Percentiles rank a stretch among this genome's conserved stretches.
Conservation (phyloP, 202 grass and related monocot species). For the Cymbopogon flexuosus region DNA sequence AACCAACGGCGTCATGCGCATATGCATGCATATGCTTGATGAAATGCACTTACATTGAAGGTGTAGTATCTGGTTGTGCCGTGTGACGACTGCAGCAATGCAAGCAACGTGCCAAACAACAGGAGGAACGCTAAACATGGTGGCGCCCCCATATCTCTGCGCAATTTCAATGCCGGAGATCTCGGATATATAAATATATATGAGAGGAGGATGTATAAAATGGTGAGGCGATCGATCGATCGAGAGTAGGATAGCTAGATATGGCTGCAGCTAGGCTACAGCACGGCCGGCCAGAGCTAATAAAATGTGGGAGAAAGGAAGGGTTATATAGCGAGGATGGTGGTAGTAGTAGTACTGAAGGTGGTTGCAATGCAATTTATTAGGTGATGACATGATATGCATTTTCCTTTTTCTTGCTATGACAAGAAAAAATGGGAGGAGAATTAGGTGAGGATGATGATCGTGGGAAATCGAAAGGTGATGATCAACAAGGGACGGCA, state of each 20-base stretch:
- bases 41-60: conserved; percentile 45
- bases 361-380: conserved; percentile 35
- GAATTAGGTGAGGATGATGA: conserved; percentile 37
- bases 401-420: background rate
- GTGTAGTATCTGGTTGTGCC: conserved; percentile 62
- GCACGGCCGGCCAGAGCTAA: background rate
- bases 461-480: background rate
- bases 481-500: background rate
- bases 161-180: background rate
- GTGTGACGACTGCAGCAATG: conserved; percentile 21
- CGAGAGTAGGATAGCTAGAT: background rate
- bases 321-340: conserved; percentile 23
- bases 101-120: conserved; percentile 15
- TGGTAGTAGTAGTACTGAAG: background rate
- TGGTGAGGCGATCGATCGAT: background rate
- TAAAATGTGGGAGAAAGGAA: background rate
- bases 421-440: background rate
- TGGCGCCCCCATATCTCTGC: conserved; percentile 22
- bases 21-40: background rate
- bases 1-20: no score
- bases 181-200: background rate
- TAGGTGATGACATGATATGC: conserved; percentile 41
- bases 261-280: background rate
- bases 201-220: background rate
- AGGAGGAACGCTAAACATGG: conserved; percentile 7